Conservation (phyloP, 345 rosid species). For the Sapria himalayana region DNA sequence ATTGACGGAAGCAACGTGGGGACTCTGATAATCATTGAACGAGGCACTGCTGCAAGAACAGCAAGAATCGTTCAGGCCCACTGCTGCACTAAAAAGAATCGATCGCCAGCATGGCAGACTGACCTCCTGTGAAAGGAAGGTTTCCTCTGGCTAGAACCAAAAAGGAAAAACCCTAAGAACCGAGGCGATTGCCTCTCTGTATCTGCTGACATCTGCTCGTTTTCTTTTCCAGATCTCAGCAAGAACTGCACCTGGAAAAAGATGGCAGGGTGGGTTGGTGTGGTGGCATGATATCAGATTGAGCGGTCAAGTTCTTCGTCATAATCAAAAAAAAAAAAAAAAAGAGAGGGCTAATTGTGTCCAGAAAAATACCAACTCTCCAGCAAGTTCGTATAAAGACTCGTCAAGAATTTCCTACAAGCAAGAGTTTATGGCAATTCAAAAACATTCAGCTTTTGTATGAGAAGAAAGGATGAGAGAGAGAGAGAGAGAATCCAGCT, state of each 20-base stretch:
- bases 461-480: not conserved
- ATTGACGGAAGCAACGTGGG: slow-evolving; percentile 77
- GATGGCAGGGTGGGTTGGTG: no score
- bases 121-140: slow-evolving; percentile 67
- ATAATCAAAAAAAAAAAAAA: slow-evolving; percentile 3
- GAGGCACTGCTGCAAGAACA: slow-evolving; percentile 30
- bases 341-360: slow-evolving; percentile 8
- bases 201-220: slow-evolving; percentile 52
- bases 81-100: slow-evolving; percentile 3
- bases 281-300: no score
- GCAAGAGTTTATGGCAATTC: no score
- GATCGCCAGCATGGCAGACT: slow-evolving; percentile 2
- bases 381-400: slow-evolving; percentile 93
- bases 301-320: no score
- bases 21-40: slow-evolving; percentile 71
- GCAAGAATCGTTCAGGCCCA: slow-evolving; percentile 1
- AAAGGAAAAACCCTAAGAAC: slow-evolving; percentile 69
- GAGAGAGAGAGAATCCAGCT: not conserved
- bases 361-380: slow-evolving; percentile 56
- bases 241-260: slow-evolving; percentile 72
- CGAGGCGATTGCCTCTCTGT: slow-evolving; percentile 65
- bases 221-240: slow-evolving; percentile 91
- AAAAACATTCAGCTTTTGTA: no score
- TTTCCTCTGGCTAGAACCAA: slow-evolving; percentile 53
- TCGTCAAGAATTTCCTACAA: slow-evolving; percentile 92